A percentile compares a stretch with the other conserved stretches of the same genome.
Conservation (phyloP, 179 eudicot species). For the Actinidia arguta region DNA sequence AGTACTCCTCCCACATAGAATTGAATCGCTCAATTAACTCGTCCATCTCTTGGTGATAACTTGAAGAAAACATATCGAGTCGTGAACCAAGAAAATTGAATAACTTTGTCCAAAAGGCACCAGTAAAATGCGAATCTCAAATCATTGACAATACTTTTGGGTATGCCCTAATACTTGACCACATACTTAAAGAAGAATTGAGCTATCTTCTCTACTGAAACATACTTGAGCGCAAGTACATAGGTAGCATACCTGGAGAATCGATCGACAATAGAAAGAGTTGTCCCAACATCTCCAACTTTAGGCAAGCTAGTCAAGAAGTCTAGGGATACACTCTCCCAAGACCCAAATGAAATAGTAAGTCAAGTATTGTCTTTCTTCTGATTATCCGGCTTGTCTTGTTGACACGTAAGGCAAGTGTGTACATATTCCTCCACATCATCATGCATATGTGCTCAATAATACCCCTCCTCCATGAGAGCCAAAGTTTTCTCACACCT, state of each 20-base stretch:
- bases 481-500: too few relatives aligned
- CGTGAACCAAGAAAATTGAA: too few relatives aligned
- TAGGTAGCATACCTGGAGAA: neutral
- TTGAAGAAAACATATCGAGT: too few relatives aligned
- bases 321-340: neutral
- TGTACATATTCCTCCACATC: too few relatives aligned
- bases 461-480: too few relatives aligned
- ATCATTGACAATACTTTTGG: neutral
- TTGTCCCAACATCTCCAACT: neutral
- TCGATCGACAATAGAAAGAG: neutral
- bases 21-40: neutral
- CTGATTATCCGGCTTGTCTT: too few relatives aligned
- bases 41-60: neutral
- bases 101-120: neutral
- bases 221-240: neutral
- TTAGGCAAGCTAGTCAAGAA: neutral
- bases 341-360: too few relatives aligned
- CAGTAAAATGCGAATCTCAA: neutral
- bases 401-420: too few relatives aligned
- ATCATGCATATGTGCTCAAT: too few relatives aligned
- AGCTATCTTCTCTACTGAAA: neutral
- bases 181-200: neutral
- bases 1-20: neutral
- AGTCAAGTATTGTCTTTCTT: too few relatives aligned
- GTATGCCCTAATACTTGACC: neutral